Base-by-base conservation (phyloP, 371 early-diverging fungal species). In the Mucor sp. region DNA sequence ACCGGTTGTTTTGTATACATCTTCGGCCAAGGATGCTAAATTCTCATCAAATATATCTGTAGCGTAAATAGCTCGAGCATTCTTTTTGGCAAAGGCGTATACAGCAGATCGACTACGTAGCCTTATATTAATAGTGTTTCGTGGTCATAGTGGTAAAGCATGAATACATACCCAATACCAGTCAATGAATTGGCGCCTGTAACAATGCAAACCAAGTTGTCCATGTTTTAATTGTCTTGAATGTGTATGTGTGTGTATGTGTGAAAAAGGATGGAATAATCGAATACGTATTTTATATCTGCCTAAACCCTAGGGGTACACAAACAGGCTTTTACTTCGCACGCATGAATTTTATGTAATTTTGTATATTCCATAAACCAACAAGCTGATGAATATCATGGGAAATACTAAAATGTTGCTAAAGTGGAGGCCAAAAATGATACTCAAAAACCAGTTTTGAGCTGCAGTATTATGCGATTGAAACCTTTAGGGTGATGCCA, bases 171-270 rank as follows among this genome's bases (percentile, higher is more conserved):
- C 85, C 85, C 85, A 63, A 84, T 84, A 33, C 85, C 85, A 25
- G 66, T 67, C 12, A 76, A 14, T 5, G 85, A 84, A 35, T 78
- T 78, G 7, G 85, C 85, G 33, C 85, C 85, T 12, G 85, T 84
- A 39, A 84, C 66, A 56, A 84, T 82, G 65, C 85, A 84, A 21
- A 84, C 77, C 35, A 53, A 63, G 23, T 53, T 41, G 1, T 63
- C 55, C 63, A 63, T 63, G n/a, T 11, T 37, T n/a, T n/a, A n/a
- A n/a, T n/a, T n/a, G n/a, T n/a, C n/a, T n/a, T n/a, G n/a, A n/a
- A 14, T 50, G 25, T 27, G 11, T 23, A 6, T 48, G 48, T 48
- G n/a, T 48, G 21, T 7, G 47, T n/a, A 23, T 21, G 11, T 23
- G 23, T 27, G 53, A 53, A 53, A 25, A 53, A 14, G 5, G 15